Evolutionary conservation across 352 stramenopile genomes (phyloP), one percentile per base, ranked within the genome.

Genomic region (Phytophthora citrophthora): DNA sequence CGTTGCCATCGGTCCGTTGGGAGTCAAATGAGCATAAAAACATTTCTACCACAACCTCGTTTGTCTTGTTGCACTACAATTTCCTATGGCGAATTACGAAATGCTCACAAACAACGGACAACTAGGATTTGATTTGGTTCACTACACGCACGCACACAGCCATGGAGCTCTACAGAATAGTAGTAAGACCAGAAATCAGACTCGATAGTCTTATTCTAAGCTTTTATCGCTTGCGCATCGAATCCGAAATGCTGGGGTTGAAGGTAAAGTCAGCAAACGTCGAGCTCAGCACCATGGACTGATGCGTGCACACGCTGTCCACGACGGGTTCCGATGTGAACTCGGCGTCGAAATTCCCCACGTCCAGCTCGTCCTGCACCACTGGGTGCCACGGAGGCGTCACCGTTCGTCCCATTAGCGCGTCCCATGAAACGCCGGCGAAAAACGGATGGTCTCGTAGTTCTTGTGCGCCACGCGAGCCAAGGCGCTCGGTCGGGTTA

Each of bases 391-490:
- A 94, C 1, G 83, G 83, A 9, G 82, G 82, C 40, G 50, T 40
- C 26, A 86, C 66, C 54, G 90, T 83, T n/a, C 75, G 72, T 15
- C 68, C 71, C 56, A 90, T 53, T 16, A 97, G 62, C n/a, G 76
- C 76, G 44, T 95, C 79, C 88, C 92, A 98, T 26, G 90, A 78
- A 12, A 97, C 58, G 11, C 67, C 75, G 5, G 61, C 79, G 49
- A 98, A 98, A 66, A 97, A 97, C 9, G 90, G 76, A 64, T 97
- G 91, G 15, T 62, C 43, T 16, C 93, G 92, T 29, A 97, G 70
- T 61, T 92, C 83, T 11, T 83, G 64, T 5, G 80, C 72, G 15
- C 85, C 83, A 18, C 73, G 51, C 0, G 83, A 86, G 1, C 88
- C 78, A 8, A 96, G 74, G 0, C 89, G 84, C 32, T 90, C 65